Evolutionary conservation across 441 rosid species (phyloP).

Genomic region (Euphorbia celastroides): DNA sequence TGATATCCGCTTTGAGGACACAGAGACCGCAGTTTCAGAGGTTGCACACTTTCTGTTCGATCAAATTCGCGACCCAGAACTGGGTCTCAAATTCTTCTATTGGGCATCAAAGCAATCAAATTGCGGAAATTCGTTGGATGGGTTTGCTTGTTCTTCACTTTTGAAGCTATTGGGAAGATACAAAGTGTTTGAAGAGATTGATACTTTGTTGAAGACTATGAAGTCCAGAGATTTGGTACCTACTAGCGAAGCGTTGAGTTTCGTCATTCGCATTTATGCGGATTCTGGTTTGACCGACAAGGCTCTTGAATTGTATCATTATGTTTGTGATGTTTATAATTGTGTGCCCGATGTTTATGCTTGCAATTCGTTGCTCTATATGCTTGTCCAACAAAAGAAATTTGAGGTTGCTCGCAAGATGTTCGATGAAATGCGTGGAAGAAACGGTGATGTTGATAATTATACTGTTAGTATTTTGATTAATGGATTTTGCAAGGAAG

Average conservation of each 20-base stretch:
- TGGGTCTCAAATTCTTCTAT: conserved; percentile 55
- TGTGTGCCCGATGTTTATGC: conserved; percentile 53
- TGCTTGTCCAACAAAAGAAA: conserved; percentile 31
- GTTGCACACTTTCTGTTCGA: conserved; percentile 62
- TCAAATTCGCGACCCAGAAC: conserved; percentile 43
- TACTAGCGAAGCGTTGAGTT: conserved; percentile 55
- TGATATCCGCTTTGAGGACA: conserved; percentile 23
- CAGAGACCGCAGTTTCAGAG: conserved; percentile 37
- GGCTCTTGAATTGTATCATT: conserved; percentile 51
- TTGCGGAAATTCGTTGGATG: conserved; percentile 30
- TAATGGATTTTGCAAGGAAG: conserved; percentile 64
- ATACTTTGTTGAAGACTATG: conserved; percentile 35
- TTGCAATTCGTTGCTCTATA: conserved; percentile 57
- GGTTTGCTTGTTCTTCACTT: conserved; percentile 62
- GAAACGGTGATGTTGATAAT: conserved; percentile 48
- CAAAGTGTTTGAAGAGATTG: conserved; percentile 45
- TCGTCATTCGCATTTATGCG: conserved; percentile 44
- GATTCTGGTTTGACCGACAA: conserved; percentile 43
- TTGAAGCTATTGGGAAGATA: conserved; percentile 63
- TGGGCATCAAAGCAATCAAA: conserved; percentile 45
- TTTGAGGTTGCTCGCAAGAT: conserved; percentile 43
- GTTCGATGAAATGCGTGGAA: conserved; percentile 55
- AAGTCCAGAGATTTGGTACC: conserved; percentile 38
- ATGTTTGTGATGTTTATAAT: conserved; percentile 23
- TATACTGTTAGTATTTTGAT: conserved; percentile 62